Percentiles rank a stretch among this genome's conserved stretches.
Evolutionary conservation across 2,329 filamentous ascomycete genomes (phyloP).

Genomic region (Calonectria multiphialidica): DNA sequence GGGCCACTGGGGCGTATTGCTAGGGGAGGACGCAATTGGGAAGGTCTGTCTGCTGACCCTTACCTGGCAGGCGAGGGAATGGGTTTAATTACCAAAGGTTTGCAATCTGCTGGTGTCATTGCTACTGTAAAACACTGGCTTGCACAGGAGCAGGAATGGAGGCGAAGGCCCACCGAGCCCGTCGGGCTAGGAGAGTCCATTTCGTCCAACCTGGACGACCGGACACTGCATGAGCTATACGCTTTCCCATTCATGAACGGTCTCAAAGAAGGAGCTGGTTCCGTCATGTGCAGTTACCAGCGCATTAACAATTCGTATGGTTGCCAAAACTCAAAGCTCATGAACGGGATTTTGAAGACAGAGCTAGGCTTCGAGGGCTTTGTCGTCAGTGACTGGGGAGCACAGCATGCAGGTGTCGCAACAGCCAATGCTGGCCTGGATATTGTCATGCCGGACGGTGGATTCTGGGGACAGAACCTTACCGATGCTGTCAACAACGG

Average conservation of each 20-base stretch:
- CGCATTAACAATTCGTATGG: slow-evolving; percentile 84
- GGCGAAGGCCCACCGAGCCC: slow-evolving; percentile 69
- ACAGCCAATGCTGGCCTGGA: slow-evolving; percentile 81
- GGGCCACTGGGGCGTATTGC: slow-evolving; percentile 62
- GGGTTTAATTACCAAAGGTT: slow-evolving; percentile 80
- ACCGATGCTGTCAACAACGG: slow-evolving; percentile 4
- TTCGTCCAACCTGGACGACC: slow-evolving; percentile 76
- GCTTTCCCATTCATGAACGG: slow-evolving; percentile 84
- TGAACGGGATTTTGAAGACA: slow-evolving; percentile 82
- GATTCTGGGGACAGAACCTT: background rate
- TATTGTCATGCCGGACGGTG: slow-evolving; percentile 84
- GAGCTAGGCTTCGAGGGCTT: slow-evolving; percentile 87
- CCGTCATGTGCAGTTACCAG: slow-evolving; percentile 78
- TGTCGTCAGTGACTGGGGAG: slow-evolving; percentile 83
- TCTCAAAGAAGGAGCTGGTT: slow-evolving; percentile 73
- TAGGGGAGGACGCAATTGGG: slow-evolving; percentile 70
- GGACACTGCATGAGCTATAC: slow-evolving; percentile 81
- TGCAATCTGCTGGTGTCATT: slow-evolving; percentile 85
- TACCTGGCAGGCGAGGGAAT: slow-evolving; percentile 80
- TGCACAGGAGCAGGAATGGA: slow-evolving; percentile 74
- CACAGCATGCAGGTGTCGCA: slow-evolving; percentile 77
- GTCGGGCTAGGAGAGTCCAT: slow-evolving; percentile 64
- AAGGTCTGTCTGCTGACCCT: slow-evolving; percentile 78
- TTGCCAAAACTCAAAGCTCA: slow-evolving; percentile 82
- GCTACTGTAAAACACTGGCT: slow-evolving; percentile 86